Evolutionary conservation across 768 basidiomycete species (phyloP).

Genomic region (Lyophyllum semitale): DNA sequence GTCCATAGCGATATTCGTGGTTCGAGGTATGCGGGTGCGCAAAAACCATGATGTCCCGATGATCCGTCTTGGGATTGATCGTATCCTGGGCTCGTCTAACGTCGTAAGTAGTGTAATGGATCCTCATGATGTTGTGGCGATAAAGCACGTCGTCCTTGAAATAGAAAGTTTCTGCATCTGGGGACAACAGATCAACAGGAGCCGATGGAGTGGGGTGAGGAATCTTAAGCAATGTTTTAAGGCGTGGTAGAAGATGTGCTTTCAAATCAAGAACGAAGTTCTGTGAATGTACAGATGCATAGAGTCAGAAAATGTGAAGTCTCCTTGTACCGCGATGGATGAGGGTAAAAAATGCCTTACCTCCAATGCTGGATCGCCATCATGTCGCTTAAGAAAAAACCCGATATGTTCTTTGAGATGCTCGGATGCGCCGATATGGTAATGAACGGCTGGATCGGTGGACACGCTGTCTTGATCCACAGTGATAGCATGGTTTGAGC

Average conservation of each 20-base stretch:
- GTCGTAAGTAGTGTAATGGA: constrained; percentile 47
- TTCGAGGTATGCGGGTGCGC: constrained; percentile 6
- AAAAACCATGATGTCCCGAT: constrained; percentile 37
- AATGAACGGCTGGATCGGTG: neutral
- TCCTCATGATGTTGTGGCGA: constrained; percentile 28
- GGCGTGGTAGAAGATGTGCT: neutral
- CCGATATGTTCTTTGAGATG: neutral
- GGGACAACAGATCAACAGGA: neutral
- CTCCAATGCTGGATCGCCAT: neutral
- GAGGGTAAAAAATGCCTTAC: too few relatives aligned
- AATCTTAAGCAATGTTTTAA: neutral
- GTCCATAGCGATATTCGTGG: constrained; percentile 37
- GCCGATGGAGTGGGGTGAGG: neutral
- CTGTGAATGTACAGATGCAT: neutral
- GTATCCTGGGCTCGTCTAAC: constrained; percentile 40
- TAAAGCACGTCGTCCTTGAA: constrained; percentile 27
- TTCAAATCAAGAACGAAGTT: neutral
- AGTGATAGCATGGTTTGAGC: too few relatives aligned
- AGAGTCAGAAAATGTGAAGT: neutral
- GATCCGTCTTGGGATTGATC: constrained; percentile 34
- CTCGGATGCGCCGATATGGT: neutral
- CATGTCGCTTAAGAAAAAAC: neutral
- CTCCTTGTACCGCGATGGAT: too few relatives aligned
- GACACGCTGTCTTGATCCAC: too few relatives aligned
- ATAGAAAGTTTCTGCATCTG: constrained; percentile 5